Percentiles rank a stretch among this genome's conserved stretches.
phyloP scores from a whole-genome alignment of 1,284 basidiomycete species.

The Xerocomus minutiporus region DNA sequence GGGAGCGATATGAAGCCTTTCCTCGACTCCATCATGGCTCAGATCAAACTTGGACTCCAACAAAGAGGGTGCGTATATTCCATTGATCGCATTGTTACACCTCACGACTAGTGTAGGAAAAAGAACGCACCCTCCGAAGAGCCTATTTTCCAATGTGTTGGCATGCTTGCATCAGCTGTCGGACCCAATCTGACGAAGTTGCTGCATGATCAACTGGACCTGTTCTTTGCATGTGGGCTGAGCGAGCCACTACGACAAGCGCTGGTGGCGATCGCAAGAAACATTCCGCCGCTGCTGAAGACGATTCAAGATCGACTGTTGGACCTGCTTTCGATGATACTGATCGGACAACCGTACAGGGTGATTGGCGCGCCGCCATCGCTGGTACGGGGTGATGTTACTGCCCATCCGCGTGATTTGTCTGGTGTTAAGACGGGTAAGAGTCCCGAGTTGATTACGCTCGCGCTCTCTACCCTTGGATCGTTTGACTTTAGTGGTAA shows the following conservation, averaged over 20 bases:
- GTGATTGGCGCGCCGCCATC: constrained; percentile 76
- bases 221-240: constrained; percentile 95
- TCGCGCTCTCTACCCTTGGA: constrained; percentile 87
- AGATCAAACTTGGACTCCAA: constrained; percentile 86
- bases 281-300: constrained; percentile 88
- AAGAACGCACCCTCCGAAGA: constrained; percentile 94
- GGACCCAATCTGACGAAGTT: constrained; percentile 95
- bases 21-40: constrained; percentile 86
- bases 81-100: constrained; percentile 3
- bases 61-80: constrained; percentile 65
- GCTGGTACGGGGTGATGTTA: constrained; percentile 49
- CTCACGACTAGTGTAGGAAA: constrained; percentile 50
- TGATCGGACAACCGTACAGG: constrained; percentile 82
- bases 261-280: constrained; percentile 79
- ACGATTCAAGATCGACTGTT: constrained; percentile 93
- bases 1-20: constrained; percentile 95
- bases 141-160: constrained; percentile 96
- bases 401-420: constrained; percentile 53
- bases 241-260: constrained; percentile 88
- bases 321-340: constrained; percentile 74
- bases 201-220: constrained; percentile 92
- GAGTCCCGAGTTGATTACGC: constrained; percentile 72
- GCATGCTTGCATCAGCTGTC: constrained; percentile 93
- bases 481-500: constrained; percentile 92
- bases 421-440: constrained; percentile 49